A percentile compares a stretch with the other conserved stretches of the same genome.
These are phyloP conservation scores for Capsicum rhomboideum DNA, from an alignment of 257 asterid genomes.

Conservation along the genomic window DNA sequence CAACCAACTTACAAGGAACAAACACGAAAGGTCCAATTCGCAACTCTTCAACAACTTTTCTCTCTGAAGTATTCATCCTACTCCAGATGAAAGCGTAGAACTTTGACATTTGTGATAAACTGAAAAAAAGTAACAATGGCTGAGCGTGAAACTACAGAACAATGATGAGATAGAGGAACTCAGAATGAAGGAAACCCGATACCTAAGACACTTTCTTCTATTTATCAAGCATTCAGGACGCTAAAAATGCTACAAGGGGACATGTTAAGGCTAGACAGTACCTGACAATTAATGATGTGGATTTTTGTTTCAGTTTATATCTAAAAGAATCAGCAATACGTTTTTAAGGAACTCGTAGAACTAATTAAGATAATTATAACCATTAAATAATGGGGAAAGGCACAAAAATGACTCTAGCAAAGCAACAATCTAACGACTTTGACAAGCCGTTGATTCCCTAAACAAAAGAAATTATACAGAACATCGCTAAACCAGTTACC, in stretches of 20 bases:
- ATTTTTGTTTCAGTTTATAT: background rate
- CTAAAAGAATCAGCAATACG: background rate
- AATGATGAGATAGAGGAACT: background rate
- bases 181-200: background rate
- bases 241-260: background rate
- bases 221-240: background rate
- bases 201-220: background rate
- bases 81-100: slow-evolving; percentile 69
- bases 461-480: background rate
- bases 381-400: background rate
- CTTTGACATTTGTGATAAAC: slow-evolving; percentile 72
- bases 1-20: slow-evolving; percentile 45
- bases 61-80: slow-evolving; percentile 50
- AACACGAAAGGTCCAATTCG: slow-evolving; percentile 66
- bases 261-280: background rate
- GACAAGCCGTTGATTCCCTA: background rate
- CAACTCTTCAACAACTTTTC: slow-evolving; percentile 44
- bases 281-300: background rate
- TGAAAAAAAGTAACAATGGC: slow-evolving; percentile 9
- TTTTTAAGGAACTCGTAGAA: background rate
- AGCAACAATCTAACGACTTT: background rate
- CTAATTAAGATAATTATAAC: background rate
- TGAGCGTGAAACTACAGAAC: background rate
- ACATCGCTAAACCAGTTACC: background rate
- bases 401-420: background rate